Base-by-base conservation (phyloP, 2,329 filamentous ascomycete species). In the Fonsecaea monophora region DNA sequence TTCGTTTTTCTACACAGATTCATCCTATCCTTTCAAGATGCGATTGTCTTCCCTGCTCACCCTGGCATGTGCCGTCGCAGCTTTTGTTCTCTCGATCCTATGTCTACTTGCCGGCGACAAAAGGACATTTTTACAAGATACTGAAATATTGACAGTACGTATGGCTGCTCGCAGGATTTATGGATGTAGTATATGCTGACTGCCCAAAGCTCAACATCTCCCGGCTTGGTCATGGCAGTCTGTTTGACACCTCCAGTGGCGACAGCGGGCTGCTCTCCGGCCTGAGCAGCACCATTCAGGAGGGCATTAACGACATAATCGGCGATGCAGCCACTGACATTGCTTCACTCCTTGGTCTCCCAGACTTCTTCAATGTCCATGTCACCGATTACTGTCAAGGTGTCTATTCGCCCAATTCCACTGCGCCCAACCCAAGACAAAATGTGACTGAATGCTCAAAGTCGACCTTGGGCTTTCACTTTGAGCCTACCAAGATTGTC, bases 331-430 rank as follows among this genome's bases (percentile, higher is more conserved):
- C 73, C 38, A 74, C 75, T 54, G 77, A 78, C 59, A 74, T 85
- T 32, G 81, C 83, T 21, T 75, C 80, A 54, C 75, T 79, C 18
- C 76, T 88, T 15, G 84, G 85, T 42, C 79, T 89, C 40, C 80
- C 85, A 48, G 84, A 89, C 75, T 90, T 86, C 77, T 89, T 89
- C 78, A 84, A 82, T 21, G 80, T 84, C 15, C 86, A 90, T 74
- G 73, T 89, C 63, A 83, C 89, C 77, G 82, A 85, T 75, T 86
- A 85, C 78, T 90, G 88, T 77, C 81, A 82, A 67, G 82, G 83
- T 21, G 75, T 70, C 34, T 79, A 79, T 58, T 68, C 70, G 9
- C 74, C 77, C 2, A 68, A 82, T 56, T 61, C 68, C 0, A 77
- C 77, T 2, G 57, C 57, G 4, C 74, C 74, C 7, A 75, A 80